Percentiles rank a stretch among this genome's conserved stretches.
phyloP scores from a whole-genome alignment of 2,329 filamentous ascomycete species.

The Didymosphaeria variabile region DNA sequence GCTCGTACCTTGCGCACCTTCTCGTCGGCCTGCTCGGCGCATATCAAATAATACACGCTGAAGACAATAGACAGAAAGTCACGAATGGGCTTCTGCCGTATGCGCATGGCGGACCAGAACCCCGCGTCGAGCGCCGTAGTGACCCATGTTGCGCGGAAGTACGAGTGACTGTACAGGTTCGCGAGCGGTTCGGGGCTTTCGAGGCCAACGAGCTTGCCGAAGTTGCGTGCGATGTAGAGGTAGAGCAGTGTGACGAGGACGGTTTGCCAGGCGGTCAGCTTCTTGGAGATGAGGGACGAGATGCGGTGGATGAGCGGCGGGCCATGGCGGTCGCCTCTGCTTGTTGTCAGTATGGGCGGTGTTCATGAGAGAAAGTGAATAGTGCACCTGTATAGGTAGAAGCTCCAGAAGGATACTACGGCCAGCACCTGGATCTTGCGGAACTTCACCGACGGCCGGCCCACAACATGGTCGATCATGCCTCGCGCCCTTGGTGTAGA shows the following conservation, averaged over 20 bases:
- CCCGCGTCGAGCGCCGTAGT: conserved; percentile 93
- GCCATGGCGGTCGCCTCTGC: conserved; percentile 84
- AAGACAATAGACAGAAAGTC: conserved; percentile 86
- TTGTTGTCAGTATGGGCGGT: conserved; percentile 24
- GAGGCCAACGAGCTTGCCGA: conserved; percentile 88
- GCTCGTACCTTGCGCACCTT: conserved; percentile 92
- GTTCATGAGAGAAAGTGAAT: background rate
- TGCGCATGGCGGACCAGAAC: conserved; percentile 98
- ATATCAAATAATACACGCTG: conserved; percentile 88
- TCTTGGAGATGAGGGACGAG: conserved; percentile 74
- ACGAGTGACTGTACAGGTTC: conserved; percentile 90
- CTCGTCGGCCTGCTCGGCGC: conserved; percentile 93
- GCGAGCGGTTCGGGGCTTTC: conserved; percentile 93
- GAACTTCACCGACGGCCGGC: conserved; percentile 88
- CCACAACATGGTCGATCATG: conserved; percentile 82
- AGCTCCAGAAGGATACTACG: conserved; percentile 89
- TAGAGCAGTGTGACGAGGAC: conserved; percentile 88
- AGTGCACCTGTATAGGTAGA: conserved; percentile 78
- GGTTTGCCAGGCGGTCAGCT: conserved; percentile 88
- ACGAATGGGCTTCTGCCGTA: conserved; percentile 79
- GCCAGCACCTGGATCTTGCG: conserved; percentile 91
- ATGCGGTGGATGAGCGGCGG: conserved; percentile 77
- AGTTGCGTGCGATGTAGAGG: conserved; percentile 90
- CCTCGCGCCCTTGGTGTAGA: background rate
- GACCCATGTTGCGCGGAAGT: conserved; percentile 97